Percentiles rank a stretch among this genome's conserved stretches.
phyloP scores from a whole-genome alignment of 371 early-diverging fungal species.

The Polyrhizophydium stewartii region DNA sequence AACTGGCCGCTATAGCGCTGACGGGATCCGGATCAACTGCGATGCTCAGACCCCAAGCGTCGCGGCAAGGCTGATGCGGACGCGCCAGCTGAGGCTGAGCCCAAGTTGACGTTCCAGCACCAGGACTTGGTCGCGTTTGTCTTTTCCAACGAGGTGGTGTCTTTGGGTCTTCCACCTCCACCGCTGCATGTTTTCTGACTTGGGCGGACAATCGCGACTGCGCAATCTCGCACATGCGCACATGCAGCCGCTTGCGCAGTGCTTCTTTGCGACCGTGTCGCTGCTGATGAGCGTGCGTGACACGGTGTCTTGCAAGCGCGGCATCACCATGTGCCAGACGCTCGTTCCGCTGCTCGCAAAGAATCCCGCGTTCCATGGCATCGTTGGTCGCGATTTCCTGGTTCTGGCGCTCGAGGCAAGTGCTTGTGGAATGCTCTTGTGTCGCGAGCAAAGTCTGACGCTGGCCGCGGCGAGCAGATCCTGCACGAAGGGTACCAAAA shows the following conservation, averaged over 20 bases:
- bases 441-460: background rate
- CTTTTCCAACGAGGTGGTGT: conserved; percentile 14
- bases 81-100: background rate
- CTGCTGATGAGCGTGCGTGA: conserved; percentile 38
- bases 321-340: conserved; percentile 23
- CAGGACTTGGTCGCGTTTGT: conserved; percentile 22
- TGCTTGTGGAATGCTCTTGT: background rate
- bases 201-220: no score
- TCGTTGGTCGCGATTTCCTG: conserved; percentile 31
- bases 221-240: no score
- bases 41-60: background rate
- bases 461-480: conserved; percentile 8
- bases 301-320: conserved; percentile 25
- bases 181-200: background rate
- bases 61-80: conserved; percentile 5
- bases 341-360: conserved; percentile 20
- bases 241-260: conserved; percentile 17
- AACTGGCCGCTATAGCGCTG: background rate
- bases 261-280: conserved; percentile 17
- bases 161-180: background rate
- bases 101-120: conserved; percentile 12
- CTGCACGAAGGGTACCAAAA: conserved; percentile 51
- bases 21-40: background rate
- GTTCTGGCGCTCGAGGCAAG: conserved; percentile 32
- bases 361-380: conserved; percentile 19